Percentiles rank a stretch among this genome's conserved stretches.
These are phyloP conservation scores for Medicago arabica DNA, from an alignment of 306 rosid species.

Conservation along the genomic window DNA sequence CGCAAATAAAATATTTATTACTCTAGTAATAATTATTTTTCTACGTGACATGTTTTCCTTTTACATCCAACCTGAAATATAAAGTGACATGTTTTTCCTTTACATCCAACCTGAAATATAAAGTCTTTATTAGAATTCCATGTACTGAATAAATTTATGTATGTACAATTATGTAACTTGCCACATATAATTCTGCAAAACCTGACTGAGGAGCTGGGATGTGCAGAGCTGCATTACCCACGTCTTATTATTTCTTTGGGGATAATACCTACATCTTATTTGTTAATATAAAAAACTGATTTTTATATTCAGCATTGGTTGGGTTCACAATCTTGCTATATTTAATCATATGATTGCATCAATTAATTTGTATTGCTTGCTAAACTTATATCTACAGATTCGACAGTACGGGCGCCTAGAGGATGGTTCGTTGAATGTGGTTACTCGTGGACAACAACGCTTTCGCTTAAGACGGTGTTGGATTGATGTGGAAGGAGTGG, in stretches of 20 bases:
- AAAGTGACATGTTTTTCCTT: not conserved
- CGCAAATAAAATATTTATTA: not conserved
- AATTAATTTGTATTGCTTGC: constrained; percentile 38
- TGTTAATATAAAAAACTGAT: not conserved
- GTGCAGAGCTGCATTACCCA: not conserved
- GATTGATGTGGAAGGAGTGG: constrained; percentile 90
- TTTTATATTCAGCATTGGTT: not conserved
- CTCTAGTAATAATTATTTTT: not conserved
- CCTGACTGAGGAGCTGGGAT: not conserved
- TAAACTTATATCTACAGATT: constrained; percentile 61
- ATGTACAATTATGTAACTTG: not conserved
- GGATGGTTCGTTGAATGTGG: constrained; percentile 87
- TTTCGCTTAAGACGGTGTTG: constrained; percentile 74
- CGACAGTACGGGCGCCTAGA: constrained; percentile 79
- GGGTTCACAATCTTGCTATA: constrained; percentile 7
- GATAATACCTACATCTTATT: not conserved
- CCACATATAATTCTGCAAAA: not conserved
- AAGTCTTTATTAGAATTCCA: not conserved
- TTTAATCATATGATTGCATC: constrained; percentile 10
- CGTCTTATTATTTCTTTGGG: not conserved
- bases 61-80: not conserved
- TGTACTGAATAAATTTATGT: not conserved
- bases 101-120: not conserved
- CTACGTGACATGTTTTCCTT: not conserved
- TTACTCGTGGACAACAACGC: constrained; percentile 91